phyloP scores from a whole-genome alignment of 495 filamentous ascomycete species.

The Schizothecium vesticola region DNA sequence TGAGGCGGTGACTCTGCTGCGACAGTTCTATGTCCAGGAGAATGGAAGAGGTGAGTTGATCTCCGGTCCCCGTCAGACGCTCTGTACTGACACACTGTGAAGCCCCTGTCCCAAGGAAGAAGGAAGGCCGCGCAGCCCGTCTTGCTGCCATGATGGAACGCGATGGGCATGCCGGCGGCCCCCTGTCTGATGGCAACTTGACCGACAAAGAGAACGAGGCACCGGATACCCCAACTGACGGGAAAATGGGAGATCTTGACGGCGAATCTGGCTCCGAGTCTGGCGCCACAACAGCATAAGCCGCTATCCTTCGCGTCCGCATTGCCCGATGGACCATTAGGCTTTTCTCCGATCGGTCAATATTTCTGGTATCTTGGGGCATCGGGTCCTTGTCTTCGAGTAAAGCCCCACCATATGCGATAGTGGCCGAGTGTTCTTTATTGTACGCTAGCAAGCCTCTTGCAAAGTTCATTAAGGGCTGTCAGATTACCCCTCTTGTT shows the following conservation, averaged over 20 bases:
- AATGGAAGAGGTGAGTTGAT: constrained; percentile 68
- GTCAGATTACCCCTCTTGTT: background rate
- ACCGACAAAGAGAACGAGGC: background rate
- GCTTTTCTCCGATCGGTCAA: background rate
- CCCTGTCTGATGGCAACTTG: constrained; percentile 14
- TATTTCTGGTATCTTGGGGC: background rate
- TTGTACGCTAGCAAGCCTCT: background rate
- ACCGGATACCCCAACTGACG: background rate
- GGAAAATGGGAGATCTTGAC: background rate
- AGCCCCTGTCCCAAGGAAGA: constrained; percentile 49
- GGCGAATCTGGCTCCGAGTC: background rate
- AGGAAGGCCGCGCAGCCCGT: constrained; percentile 47
- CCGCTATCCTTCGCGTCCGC: background rate
- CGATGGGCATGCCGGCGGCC: constrained; percentile 27
- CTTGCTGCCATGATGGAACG: constrained; percentile 41
- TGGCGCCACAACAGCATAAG: background rate
- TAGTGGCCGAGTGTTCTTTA: background rate
- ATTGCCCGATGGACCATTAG: background rate
- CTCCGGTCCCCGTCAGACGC: background rate
- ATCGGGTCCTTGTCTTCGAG: background rate
- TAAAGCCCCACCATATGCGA: background rate
- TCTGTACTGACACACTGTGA: background rate
- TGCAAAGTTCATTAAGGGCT: background rate
- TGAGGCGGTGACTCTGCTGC: constrained; percentile 83
- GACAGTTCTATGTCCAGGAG: constrained; percentile 95